These are phyloP conservation scores for Yarrowia bubula DNA, from an alignment of 805 yeast genomes.

Conservation along the genomic window DNA sequence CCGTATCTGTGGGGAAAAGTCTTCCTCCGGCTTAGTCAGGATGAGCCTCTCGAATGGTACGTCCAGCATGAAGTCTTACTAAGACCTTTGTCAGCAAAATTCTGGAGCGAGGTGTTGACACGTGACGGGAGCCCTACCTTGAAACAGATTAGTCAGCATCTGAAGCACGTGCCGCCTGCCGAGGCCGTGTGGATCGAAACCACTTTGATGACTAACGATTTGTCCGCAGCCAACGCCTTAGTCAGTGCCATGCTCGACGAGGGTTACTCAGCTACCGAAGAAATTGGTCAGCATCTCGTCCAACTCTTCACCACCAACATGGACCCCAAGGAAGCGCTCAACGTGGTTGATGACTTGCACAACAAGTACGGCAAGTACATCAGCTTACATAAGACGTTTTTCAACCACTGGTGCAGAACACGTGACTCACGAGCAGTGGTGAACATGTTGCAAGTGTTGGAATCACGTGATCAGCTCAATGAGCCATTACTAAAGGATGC, in stretches of 20 bases:
- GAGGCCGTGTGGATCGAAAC: neutral
- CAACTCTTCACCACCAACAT: neutral
- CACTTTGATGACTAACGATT: neutral
- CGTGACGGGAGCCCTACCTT: neutral
- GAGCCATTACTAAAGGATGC: neutral
- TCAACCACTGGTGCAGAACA: constrained; percentile 24
- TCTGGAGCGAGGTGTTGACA: neutral
- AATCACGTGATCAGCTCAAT: neutral
- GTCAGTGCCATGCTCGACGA: neutral
- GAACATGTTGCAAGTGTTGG: constrained; percentile 1
- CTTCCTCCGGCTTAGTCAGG: neutral
- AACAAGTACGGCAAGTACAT: neutral
- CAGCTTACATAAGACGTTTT: neutral
- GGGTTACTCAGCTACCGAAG: neutral
- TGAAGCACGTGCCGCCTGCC: neutral
- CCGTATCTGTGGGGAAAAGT: neutral
- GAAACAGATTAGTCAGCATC: neutral
- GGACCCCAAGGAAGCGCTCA: neutral
- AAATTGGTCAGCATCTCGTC: constrained; percentile 2
- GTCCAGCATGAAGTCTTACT: neutral
- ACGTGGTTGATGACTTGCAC: neutral
- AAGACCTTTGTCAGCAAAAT: neutral
- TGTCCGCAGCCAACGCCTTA: neutral
- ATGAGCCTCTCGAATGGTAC: constrained; percentile 4
- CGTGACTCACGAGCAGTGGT: neutral